Evolutionary conservation across 306 rosid species (phyloP).

Genomic region (Ceratonia siliqua): DNA sequence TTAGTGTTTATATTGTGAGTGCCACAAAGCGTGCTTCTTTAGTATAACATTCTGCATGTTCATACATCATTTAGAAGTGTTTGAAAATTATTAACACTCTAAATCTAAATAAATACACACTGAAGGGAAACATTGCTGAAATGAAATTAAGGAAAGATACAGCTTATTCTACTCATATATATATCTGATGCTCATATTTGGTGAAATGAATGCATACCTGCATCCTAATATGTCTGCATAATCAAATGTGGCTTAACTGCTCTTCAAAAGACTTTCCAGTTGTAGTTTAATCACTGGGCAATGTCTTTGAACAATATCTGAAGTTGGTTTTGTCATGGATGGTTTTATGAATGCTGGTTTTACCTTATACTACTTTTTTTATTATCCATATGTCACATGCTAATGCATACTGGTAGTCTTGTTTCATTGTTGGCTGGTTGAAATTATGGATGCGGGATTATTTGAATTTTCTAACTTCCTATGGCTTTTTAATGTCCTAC

Average conservation of each 20-base stretch:
- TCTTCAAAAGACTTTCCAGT: neutral
- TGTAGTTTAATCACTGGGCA: neutral
- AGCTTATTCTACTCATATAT: neutral
- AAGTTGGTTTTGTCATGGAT: neutral
- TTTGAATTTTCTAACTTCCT: neutral
- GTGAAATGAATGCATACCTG: neutral
- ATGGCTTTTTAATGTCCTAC: neutral
- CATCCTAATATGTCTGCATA: neutral
- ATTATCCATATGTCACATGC: conserved; percentile 1
- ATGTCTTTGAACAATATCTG: conserved; percentile 10
- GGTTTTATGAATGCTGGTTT: conserved; percentile 15
- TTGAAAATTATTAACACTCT: conserved; percentile 16
- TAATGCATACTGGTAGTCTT: conserved; percentile 9
- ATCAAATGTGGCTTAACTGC: neutral
- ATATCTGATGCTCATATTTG: neutral
- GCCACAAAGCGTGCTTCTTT: neutral
- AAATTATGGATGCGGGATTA: neutral
- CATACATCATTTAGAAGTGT: neutral
- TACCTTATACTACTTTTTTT: neutral
- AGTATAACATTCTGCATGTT: neutral
- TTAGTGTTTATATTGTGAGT: conserved; percentile 1
- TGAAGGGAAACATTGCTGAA: conserved; percentile 3
- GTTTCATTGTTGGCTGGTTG: neutral
- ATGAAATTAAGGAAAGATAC: neutral
- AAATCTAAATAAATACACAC: neutral